Conservation (phyloP, 2,329 filamentous ascomycete species). For the Didymella pomorum region DNA sequence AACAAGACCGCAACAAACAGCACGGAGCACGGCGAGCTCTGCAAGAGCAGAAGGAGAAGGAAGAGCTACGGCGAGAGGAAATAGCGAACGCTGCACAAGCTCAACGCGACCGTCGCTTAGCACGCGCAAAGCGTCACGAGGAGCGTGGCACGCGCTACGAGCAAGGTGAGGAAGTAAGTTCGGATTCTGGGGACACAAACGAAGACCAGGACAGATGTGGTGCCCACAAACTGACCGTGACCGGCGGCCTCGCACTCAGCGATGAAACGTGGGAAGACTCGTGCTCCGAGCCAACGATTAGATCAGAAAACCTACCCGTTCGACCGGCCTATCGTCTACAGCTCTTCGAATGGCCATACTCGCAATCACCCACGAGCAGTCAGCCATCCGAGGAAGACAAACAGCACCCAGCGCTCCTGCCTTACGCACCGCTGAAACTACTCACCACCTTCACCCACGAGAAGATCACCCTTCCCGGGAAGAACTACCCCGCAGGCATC, state of each 20-base stretch:
- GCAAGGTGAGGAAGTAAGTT: slow-evolving; percentile 28
- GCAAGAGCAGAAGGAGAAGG: slow-evolving; percentile 19
- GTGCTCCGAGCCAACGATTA: slow-evolving; percentile 20
- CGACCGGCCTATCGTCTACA: slow-evolving; percentile 29
- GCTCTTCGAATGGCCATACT: slow-evolving; percentile 41
- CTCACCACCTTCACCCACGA: slow-evolving; percentile 33
- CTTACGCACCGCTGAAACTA: slow-evolving; percentile 37
- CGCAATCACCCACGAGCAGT: slow-evolving; percentile 16
- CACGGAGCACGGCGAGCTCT: slow-evolving; percentile 17
- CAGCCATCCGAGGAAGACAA: slow-evolving; percentile 10
- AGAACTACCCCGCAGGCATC: slow-evolving; percentile 25
- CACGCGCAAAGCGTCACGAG: slow-evolving; percentile 18
- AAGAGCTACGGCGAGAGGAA: slow-evolving; percentile 21
- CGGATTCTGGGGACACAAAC: slow-evolving; percentile 21
- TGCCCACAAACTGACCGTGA: slow-evolving; percentile 12
- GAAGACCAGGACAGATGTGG: slow-evolving; percentile 4
- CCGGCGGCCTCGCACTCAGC: slow-evolving; percentile 25
- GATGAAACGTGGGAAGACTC: slow-evolving; percentile 35
- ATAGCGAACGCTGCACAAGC: slow-evolving; percentile 11
- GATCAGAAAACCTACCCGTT: slow-evolving; percentile 3
- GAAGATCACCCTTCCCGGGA: slow-evolving; percentile 37
- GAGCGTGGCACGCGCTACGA: slow-evolving; percentile 22
- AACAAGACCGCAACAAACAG: slow-evolving; percentile 10
- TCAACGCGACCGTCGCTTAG: slow-evolving; percentile 6
- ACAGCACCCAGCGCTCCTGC: slow-evolving; percentile 22